phyloP scores from a whole-genome alignment of 2,329 filamentous ascomycete genomes.

The Scedosporium apiospermum region DNA sequence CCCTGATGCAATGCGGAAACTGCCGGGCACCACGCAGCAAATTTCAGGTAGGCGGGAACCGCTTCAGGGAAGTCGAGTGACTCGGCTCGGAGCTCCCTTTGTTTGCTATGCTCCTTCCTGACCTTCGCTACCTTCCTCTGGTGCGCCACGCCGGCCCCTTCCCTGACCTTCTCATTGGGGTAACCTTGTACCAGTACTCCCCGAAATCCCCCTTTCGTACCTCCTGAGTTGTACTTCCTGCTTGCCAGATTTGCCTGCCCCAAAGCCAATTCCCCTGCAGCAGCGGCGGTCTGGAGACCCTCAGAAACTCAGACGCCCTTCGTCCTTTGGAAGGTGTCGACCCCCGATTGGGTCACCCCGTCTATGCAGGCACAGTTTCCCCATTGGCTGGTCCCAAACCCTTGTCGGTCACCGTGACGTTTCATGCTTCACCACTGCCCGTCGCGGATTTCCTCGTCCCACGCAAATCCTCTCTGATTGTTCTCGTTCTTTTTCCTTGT shows the following conservation, averaged over 20 bases:
- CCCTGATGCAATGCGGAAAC: not conserved
- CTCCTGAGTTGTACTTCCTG: not conserved
- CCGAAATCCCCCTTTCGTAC: not conserved
- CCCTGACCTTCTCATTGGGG: not conserved
- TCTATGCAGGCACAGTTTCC: not conserved
- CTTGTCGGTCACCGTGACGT: slow-evolving; percentile 17
- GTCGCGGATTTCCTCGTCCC: slow-evolving; percentile 17
- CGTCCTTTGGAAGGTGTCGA: not conserved
- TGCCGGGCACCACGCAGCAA: not conserved
- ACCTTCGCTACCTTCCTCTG: not conserved
- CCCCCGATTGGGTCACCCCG: not conserved
- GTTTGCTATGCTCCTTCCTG: not conserved
- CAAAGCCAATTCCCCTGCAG: not conserved
- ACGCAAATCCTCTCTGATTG: slow-evolving; percentile 5
- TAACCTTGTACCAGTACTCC: not conserved
- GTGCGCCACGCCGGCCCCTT: not conserved
- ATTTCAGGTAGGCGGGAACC: not conserved
- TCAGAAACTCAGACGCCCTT: not conserved
- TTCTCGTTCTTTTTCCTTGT: not conserved
- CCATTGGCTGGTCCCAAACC: slow-evolving; percentile 13
- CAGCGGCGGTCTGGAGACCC: slow-evolving; percentile 1
- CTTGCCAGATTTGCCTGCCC: not conserved
- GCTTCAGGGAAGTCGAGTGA: not conserved
- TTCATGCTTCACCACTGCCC: slow-evolving; percentile 18
- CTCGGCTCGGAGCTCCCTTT: not conserved